These are phyloP conservation scores for Microbotryum violaceum DNA, from an alignment of 1,284 basidiomycete species.

Conservation along the genomic window DNA sequence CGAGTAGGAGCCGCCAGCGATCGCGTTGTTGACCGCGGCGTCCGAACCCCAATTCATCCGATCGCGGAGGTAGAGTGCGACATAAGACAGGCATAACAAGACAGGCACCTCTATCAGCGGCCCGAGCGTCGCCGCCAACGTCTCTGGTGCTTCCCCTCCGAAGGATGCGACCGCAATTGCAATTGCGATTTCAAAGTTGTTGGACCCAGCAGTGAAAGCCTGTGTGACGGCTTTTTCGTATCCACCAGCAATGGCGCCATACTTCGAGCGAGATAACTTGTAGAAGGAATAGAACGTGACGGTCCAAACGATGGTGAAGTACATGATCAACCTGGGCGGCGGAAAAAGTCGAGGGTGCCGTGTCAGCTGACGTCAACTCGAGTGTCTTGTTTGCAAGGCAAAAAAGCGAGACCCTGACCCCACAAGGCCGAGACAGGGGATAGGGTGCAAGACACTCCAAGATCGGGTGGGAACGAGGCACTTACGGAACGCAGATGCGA, in stretches of 20 bases:
- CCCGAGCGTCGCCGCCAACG: slow-evolving; percentile 67
- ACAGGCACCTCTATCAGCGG: slow-evolving; percentile 70
- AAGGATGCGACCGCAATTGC: slow-evolving; percentile 72
- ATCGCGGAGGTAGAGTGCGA: too few relatives aligned
- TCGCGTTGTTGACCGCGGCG: too few relatives aligned
- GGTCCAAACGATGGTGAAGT: slow-evolving; percentile 72
- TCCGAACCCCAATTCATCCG: too few relatives aligned
- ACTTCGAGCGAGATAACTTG: slow-evolving; percentile 42
- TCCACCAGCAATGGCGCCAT: slow-evolving; percentile 42
- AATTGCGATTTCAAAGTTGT: slow-evolving; percentile 59
- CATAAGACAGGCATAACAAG: slow-evolving; percentile 59
- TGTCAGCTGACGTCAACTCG: too few relatives aligned
- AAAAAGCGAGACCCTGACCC: too few relatives aligned
- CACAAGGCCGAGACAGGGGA: too few relatives aligned
- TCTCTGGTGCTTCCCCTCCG: slow-evolving; percentile 64
- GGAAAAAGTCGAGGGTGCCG: neutral
- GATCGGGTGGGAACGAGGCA: slow-evolving; percentile 41
- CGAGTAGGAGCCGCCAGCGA: too few relatives aligned
- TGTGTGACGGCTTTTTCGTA: slow-evolving; percentile 61
- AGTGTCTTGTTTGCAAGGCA: too few relatives aligned
- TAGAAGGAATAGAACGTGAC: slow-evolving; percentile 55
- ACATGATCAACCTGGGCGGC: slow-evolving; percentile 39
- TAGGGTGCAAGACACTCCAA: neutral
- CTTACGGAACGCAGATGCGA: slow-evolving; percentile 68
- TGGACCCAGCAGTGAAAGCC: slow-evolving; percentile 48